phyloP scores from a whole-genome alignment of 2,329 filamentous ascomycete genomes.

The Microcyclospora pomicola region DNA sequence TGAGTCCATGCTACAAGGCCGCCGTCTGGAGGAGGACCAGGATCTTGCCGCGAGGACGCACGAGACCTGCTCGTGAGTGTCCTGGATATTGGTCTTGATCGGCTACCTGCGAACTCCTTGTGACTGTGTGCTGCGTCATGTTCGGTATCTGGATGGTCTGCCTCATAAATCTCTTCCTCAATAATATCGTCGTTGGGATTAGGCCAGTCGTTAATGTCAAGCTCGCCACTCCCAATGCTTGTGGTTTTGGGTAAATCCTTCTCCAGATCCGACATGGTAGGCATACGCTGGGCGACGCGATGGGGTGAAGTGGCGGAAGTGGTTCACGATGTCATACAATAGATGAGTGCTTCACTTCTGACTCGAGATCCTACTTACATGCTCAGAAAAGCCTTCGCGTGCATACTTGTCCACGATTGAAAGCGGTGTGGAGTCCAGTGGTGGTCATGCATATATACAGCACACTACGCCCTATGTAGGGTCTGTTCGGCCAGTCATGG shows the following conservation, averaged over 20 bases:
- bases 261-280: background rate
- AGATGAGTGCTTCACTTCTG: too few relatives aligned
- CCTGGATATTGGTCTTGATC: constrained; percentile 6
- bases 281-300: too few relatives aligned
- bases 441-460: too few relatives aligned
- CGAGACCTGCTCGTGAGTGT: constrained; percentile 15
- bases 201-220: constrained; percentile 6
- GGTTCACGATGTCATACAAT: too few relatives aligned
- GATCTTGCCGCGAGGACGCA: constrained; percentile 17
- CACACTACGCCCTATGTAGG: too few relatives aligned
- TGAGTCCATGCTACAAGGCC: constrained; percentile 25
- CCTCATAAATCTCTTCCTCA: constrained; percentile 8
- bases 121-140: background rate
- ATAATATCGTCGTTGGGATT: constrained; percentile 10
- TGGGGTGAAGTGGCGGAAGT: too few relatives aligned
- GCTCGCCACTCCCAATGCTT: background rate
- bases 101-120: constrained; percentile 1
- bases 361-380: too few relatives aligned
- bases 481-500: too few relatives aligned
- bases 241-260: background rate
- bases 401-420: too few relatives aligned
- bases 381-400: too few relatives aligned
- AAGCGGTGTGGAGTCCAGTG: too few relatives aligned
- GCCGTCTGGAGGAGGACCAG: constrained; percentile 30
- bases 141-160: constrained; percentile 1